Evolutionary conservation across 768 basidiomycete species (phyloP).

Genomic region (Tricholoma terreum): DNA sequence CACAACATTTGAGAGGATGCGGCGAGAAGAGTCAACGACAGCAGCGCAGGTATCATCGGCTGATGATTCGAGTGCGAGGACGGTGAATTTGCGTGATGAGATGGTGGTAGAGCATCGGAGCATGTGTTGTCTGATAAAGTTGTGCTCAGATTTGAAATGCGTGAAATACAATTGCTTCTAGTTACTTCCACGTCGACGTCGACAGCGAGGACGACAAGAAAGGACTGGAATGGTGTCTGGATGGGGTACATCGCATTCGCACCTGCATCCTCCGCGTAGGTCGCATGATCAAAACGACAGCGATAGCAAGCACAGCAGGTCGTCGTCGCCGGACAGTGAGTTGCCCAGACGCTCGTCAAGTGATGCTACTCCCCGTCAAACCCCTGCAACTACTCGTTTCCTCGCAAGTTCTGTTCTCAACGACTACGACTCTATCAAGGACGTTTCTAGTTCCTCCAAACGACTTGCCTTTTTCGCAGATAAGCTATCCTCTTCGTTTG

Average conservation of each 20-base stretch:
- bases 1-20: slow-evolving; percentile 82
- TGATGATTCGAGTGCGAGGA: slow-evolving; percentile 80
- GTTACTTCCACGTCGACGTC: not conserved
- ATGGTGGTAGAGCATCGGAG: not conserved
- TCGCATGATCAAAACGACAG: slow-evolving; percentile 38
- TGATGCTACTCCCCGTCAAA: slow-evolving; percentile 50
- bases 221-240: slow-evolving; percentile 21
- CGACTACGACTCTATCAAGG: slow-evolving; percentile 31
- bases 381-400: slow-evolving; percentile 37
- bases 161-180: not conserved
- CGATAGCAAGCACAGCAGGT: slow-evolving; percentile 27
- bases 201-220: slow-evolving; percentile 1
- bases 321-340: slow-evolving; percentile 36
- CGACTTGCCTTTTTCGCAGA: slow-evolving; percentile 43
- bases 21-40: slow-evolving; percentile 66
- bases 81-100: slow-evolving; percentile 45
- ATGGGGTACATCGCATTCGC: slow-evolving; percentile 14
- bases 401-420: slow-evolving; percentile 20
- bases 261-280: slow-evolving; percentile 32
- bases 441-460: slow-evolving; percentile 32
- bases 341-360: slow-evolving; percentile 41
- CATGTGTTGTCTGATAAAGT: not conserved
- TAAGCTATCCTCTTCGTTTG: slow-evolving; percentile 40
- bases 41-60: slow-evolving; percentile 95
- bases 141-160: not conserved